A percentile compares a stretch with the other conserved stretches of the same genome.
Evolutionary conservation across 305 asterid genomes (phyloP).

Genomic region (Solanum hybrid): DNA sequence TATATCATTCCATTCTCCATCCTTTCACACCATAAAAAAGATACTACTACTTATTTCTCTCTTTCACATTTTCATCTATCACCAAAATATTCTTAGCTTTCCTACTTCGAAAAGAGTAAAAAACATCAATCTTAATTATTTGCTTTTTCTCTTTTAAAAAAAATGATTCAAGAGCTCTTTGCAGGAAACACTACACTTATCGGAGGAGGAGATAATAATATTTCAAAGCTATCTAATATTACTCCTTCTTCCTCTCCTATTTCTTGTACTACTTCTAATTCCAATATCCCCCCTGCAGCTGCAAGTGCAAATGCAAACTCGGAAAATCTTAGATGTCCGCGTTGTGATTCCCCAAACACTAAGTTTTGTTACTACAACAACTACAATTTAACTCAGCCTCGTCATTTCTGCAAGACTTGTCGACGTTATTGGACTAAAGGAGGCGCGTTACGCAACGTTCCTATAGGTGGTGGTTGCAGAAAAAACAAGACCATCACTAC

Average conservation of each 20-base stretch:
- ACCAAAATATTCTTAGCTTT: not conserved
- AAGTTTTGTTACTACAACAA: conserved; percentile 88
- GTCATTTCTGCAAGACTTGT: conserved; percentile 89
- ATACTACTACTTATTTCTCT: not conserved
- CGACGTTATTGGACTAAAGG: conserved; percentile 95
- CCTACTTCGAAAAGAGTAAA: not conserved
- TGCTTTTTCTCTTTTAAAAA: not conserved
- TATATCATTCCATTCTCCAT: conserved; percentile 22
- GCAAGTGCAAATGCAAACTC: conserved; percentile 5
- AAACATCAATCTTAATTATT: not conserved
- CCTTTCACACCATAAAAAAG: conserved; percentile 22
- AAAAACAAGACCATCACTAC: conserved; percentile 38
- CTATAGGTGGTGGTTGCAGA: conserved; percentile 86
- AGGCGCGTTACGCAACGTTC: conserved; percentile 78
- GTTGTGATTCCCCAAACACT: conserved; percentile 74
- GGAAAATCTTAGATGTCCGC: conserved; percentile 63
- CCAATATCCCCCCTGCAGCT: not conserved
- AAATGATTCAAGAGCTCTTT: conserved; percentile 63
- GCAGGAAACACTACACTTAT: conserved; percentile 34
- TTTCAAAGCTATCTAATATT: conserved; percentile 23
- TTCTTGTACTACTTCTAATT: conserved; percentile 17
- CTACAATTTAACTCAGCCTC: conserved; percentile 88
- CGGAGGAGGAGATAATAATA: conserved; percentile 6
- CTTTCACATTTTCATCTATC: not conserved
- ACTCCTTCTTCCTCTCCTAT: conserved; percentile 7